A percentile compares a stretch with the other conserved stretches of the same genome.
Evolutionary conservation across 1,284 basidiomycete genomes (phyloP).

Genomic region (Taiwanofungus camphoratus): DNA sequence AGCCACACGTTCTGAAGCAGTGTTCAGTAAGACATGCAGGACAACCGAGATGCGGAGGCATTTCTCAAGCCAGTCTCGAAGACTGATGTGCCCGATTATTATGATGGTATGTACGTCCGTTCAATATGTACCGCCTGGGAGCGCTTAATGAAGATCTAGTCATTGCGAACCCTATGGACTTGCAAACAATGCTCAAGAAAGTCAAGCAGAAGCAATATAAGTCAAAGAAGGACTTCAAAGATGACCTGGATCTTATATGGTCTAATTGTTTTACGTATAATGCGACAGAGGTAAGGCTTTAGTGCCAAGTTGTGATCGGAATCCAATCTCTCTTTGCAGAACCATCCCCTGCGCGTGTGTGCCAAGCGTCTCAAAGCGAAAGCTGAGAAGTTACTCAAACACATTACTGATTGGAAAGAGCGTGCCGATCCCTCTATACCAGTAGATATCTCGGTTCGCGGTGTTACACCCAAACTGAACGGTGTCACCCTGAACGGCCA

Average conservation of each 20-base stretch:
- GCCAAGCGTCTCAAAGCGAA: slow-evolving; percentile 75
- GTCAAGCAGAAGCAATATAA: slow-evolving; percentile 90
- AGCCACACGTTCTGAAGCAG: slow-evolving; percentile 11
- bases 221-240: slow-evolving; percentile 88
- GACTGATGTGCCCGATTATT: slow-evolving; percentile 86
- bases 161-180: slow-evolving; percentile 90
- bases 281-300: slow-evolving; percentile 61
- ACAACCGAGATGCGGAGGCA: slow-evolving; percentile 82
- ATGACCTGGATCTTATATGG: slow-evolving; percentile 96
- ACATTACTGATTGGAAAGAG: slow-evolving; percentile 87
- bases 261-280: slow-evolving; percentile 94
- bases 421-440: slow-evolving; percentile 60
- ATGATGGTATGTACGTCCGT: slow-evolving; percentile 55
- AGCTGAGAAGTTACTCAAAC: slow-evolving; percentile 77
- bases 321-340: slow-evolving; percentile 26
- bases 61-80: slow-evolving; percentile 88
- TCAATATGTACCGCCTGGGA: slow-evolving; percentile 2
- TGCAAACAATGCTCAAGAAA: slow-evolving; percentile 88
- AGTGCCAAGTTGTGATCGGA: not conserved
- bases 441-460: slow-evolving; percentile 34
- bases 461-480: slow-evolving; percentile 26
- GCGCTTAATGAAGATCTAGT: slow-evolving; percentile 41
- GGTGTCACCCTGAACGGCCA: slow-evolving; percentile 29
- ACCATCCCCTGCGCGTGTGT: slow-evolving; percentile 78
- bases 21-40: slow-evolving; percentile 35